These are phyloP conservation scores for Naganishia sp. DNA, from an alignment of 1,284 basidiomycete species.

Conservation along the genomic window DNA sequence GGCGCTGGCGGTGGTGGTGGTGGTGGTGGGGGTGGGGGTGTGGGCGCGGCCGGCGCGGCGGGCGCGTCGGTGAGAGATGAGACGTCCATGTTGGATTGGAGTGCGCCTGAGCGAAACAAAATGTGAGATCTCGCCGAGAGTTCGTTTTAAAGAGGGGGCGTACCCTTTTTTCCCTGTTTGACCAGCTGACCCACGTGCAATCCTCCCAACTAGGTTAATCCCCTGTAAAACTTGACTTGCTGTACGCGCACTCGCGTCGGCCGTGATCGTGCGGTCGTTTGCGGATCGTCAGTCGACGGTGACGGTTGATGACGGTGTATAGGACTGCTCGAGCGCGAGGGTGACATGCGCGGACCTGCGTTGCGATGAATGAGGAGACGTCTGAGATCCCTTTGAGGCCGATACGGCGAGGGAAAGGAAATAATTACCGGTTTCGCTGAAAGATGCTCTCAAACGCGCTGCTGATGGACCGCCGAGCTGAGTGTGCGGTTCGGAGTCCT, in stretches of 20 bases:
- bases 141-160: background rate
- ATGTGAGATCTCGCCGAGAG: background rate
- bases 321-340: background rate
- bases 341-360: background rate
- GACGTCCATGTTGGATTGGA: constrained; percentile 3
- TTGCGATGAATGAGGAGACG: background rate
- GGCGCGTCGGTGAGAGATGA: constrained; percentile 16
- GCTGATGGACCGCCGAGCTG: too few relatives aligned
- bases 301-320: too few relatives aligned
- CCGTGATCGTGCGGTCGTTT: too few relatives aligned
- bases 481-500: too few relatives aligned
- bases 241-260: too few relatives aligned
- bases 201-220: background rate
- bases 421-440: too few relatives aligned
- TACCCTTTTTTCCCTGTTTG: background rate
- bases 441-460: too few relatives aligned
- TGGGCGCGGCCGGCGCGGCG: background rate
- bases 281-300: too few relatives aligned
- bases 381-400: background rate
- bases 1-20: too few relatives aligned
- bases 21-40: too few relatives aligned
- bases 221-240: background rate
- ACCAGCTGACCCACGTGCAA: constrained; percentile 8
- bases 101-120: background rate
- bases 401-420: too few relatives aligned